Evolutionary conservation across 192 early-diverging fungal genomes (phyloP).

Genomic region (Entophlyctis luteolus): DNA sequence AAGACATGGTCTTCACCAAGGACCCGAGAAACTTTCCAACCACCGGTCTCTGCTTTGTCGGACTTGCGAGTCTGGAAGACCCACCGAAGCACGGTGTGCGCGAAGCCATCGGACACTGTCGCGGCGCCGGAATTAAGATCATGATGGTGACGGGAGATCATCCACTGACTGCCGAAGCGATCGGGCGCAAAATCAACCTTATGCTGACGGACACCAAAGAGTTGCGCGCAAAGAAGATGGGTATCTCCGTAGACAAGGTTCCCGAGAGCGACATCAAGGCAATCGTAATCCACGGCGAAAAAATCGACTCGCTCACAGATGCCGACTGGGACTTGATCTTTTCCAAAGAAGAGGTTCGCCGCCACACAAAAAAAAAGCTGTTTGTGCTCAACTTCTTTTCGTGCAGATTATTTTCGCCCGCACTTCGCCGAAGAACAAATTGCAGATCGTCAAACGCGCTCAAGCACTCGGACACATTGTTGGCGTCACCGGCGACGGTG

Average conservation of each 20-base stretch:
- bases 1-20: constrained; percentile 70
- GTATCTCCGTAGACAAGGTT: neutral
- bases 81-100: constrained; percentile 76
- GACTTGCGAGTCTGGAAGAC: constrained; percentile 74
- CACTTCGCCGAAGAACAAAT: constrained; percentile 81
- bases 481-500: constrained; percentile 86
- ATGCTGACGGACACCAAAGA: neutral
- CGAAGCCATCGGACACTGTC: constrained; percentile 55
- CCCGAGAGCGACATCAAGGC: neutral
- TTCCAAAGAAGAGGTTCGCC: constrained; percentile 67
- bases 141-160: constrained; percentile 86
- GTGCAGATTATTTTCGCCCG: constrained; percentile 84
- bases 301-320: constrained; percentile 55
- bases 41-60: constrained; percentile 68
- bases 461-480: constrained; percentile 67
- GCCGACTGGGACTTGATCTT: constrained; percentile 65
- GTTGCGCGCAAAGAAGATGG: neutral
- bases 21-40: constrained; percentile 46
- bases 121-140: constrained; percentile 65
- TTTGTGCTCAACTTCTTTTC: too few relatives aligned
- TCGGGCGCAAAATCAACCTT: constrained; percentile 75
- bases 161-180: constrained; percentile 69
- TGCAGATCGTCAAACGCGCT: constrained; percentile 57
- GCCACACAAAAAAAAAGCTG: too few relatives aligned
- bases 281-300: constrained; percentile 58